Evolutionary conservation across 768 basidiomycete species (phyloP).

Genomic region (Amanita jacksonii): DNA sequence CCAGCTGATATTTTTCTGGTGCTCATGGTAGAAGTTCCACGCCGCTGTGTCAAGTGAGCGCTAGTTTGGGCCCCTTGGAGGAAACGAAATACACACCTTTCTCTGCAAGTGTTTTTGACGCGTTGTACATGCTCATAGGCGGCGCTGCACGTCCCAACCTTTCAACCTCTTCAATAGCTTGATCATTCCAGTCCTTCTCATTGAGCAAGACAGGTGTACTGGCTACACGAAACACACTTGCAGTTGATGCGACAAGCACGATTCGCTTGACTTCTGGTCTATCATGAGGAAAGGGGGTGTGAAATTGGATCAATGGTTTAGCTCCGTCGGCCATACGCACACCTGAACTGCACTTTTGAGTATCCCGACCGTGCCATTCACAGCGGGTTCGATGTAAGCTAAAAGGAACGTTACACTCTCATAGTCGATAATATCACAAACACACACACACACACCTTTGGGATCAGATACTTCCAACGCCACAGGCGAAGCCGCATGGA

Average conservation of each 20-base stretch:
- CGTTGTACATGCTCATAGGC: slow-evolving; percentile 35
- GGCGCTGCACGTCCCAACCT: slow-evolving; percentile 39
- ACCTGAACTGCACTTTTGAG: slow-evolving; percentile 45
- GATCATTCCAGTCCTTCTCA: slow-evolving; percentile 54
- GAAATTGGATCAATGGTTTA: background rate
- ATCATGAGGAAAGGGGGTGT: background rate
- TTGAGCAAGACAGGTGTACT: slow-evolving; percentile 20
- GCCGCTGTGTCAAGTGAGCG: background rate
- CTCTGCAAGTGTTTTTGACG: slow-evolving; percentile 55
- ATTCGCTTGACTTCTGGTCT: slow-evolving; percentile 51
- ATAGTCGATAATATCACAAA: background rate
- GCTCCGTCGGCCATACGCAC: slow-evolving; percentile 27
- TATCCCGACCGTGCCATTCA: slow-evolving; percentile 58
- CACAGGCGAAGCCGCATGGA: slow-evolving; percentile 61
- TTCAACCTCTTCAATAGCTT: slow-evolving; percentile 34
- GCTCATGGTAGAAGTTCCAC: background rate
- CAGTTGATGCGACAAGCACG: slow-evolving; percentile 51
- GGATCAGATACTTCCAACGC: slow-evolving; percentile 34
- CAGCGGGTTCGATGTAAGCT: slow-evolving; percentile 65
- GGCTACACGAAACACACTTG: slow-evolving; percentile 28
- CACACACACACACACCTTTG: slow-evolving; percentile 16
- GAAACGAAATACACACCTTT: slow-evolving; percentile 20
- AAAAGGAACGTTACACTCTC: background rate
- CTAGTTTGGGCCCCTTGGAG: too few species aligned
- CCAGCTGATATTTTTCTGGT: slow-evolving; percentile 1